Base-by-base conservation (phyloP, 495 filamentous ascomycete genomes). In the Xylaria longipes region DNA sequence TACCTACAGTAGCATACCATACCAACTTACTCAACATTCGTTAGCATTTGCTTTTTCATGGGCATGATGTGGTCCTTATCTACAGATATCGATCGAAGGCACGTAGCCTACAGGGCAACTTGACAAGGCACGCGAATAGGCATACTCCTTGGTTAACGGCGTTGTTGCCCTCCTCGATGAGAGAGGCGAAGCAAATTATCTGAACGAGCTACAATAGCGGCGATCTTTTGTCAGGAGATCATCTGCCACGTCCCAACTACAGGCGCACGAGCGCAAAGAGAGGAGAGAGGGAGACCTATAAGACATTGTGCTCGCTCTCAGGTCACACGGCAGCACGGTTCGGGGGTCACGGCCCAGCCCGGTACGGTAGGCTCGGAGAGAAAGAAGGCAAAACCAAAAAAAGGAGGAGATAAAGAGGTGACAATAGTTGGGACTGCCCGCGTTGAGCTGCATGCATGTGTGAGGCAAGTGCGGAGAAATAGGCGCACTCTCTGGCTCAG, bases 401-500 rank as follows among this genome's bases (percentile, higher is more conserved):
- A 58, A 41, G 41, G 62, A 60, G 50, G 61, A 66, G 61, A 71
- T 33, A 43, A 64, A 65, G 61, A 58, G 41, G 61, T 66, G 37
- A 54, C 57, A 37, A 60, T n/a, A 64, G 69, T 58, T 58, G 62
- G 45, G 62, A 66, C 46, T 64, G 62, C 62, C 35, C 57, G 69
- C 69, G 57, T 71, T 46, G 69, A 48, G 58, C 52, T 71, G 62
- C 45, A 71, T 71, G 69, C 62, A 66, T 71, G 69, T 60, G 52
- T 50, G 52, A 66, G 52, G 61, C 50, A 65, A 66, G 69, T 66
- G 69, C 69, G 69, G 69, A 71, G 69, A 65, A 71, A 71, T 33
- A 66, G 54, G 62, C 62, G 62, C 37, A 65, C 45, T 45, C 61
- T 65, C 27, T 58, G 22, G 20, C 45, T 12, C 43, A 62, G 17